Conservation (phyloP, 768 basidiomycete species). For the Termitomyces bulborhizus region DNA sequence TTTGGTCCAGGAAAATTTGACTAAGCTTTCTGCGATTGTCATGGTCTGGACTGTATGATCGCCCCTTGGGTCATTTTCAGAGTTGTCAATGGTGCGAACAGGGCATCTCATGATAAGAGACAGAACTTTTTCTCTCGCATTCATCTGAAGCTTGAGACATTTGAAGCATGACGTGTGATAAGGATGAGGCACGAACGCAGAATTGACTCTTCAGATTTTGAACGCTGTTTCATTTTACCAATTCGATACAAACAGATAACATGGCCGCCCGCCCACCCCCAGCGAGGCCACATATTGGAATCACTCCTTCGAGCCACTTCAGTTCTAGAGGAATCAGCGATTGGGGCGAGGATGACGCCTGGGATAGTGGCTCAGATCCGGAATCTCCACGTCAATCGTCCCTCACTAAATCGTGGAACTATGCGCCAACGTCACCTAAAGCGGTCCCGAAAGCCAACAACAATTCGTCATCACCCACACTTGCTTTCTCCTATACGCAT, state of each 20-base stretch:
- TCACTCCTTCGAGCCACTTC: slow-evolving; percentile 46
- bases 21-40: too few species aligned
- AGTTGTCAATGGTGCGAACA: too few species aligned
- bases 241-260: background rate
- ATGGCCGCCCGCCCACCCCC: slow-evolving; percentile 64
- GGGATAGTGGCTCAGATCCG: slow-evolving; percentile 80
- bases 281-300: slow-evolving; percentile 65
- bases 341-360: slow-evolving; percentile 84
- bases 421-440: slow-evolving; percentile 40
- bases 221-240: too few species aligned
- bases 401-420: slow-evolving; percentile 39
- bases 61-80: too few species aligned
- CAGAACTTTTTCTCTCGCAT: too few species aligned
- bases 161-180: too few species aligned
- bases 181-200: too few species aligned
- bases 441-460: slow-evolving; percentile 42
- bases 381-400: slow-evolving; percentile 60
- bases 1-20: too few species aligned
- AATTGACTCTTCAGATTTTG: too few species aligned
- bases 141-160: too few species aligned
- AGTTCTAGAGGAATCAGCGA: slow-evolving; percentile 33
- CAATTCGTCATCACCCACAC: slow-evolving; percentile 57
- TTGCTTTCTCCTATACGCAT: slow-evolving; percentile 80
- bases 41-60: too few species aligned
- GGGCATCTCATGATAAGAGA: too few species aligned